Conservation (phyloP, 1,284 basidiomycete species). For the Coniferiporia weirii region DNA sequence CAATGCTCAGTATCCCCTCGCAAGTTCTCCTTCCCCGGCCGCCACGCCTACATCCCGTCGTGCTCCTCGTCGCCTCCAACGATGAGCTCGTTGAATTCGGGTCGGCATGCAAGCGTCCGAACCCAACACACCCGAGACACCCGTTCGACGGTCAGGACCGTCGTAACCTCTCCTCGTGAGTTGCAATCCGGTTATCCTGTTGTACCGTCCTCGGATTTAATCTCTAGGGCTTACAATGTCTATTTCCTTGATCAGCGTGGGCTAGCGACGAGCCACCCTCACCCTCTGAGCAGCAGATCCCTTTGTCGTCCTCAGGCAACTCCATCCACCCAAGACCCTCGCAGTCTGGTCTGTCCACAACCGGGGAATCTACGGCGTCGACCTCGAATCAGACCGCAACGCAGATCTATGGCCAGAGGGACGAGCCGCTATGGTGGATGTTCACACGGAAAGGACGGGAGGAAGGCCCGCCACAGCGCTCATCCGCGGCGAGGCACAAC, state of each 20-base stretch:
- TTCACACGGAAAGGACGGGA: conserved; percentile 44
- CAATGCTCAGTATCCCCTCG: neutral
- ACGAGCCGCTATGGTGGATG: conserved; percentile 59
- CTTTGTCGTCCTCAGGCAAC: conserved; percentile 23
- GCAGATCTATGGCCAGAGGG: conserved; percentile 24
- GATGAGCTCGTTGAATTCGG: conserved; percentile 19
- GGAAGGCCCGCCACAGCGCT: conserved; percentile 26
- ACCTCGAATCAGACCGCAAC: conserved; percentile 29
- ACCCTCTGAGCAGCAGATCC: conserved; percentile 44
- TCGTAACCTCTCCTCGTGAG: conserved; percentile 70
- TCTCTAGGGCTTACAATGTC: conserved; percentile 1
- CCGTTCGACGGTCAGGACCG: conserved; percentile 40
- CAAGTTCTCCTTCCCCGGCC: neutral
- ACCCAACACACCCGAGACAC: conserved; percentile 33
- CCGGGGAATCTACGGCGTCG: conserved; percentile 48
- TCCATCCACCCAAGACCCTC: conserved; percentile 22
- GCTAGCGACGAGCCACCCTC: conserved; percentile 77
- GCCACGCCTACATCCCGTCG: too few relatives aligned
- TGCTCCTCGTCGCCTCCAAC: conserved; percentile 5
- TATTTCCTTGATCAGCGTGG: conserved; percentile 50
- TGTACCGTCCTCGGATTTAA: neutral
- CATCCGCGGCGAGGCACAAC: conserved; percentile 18
- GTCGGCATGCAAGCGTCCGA: conserved; percentile 31
- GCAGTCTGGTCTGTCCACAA: conserved; percentile 36
- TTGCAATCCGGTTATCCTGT: conserved; percentile 19